A percentile compares a stretch with the other conserved stretches of the same genome.
phyloP scores from a whole-genome alignment of 2,329 filamentous ascomycete genomes.

The Epichloe gansuensis region DNA sequence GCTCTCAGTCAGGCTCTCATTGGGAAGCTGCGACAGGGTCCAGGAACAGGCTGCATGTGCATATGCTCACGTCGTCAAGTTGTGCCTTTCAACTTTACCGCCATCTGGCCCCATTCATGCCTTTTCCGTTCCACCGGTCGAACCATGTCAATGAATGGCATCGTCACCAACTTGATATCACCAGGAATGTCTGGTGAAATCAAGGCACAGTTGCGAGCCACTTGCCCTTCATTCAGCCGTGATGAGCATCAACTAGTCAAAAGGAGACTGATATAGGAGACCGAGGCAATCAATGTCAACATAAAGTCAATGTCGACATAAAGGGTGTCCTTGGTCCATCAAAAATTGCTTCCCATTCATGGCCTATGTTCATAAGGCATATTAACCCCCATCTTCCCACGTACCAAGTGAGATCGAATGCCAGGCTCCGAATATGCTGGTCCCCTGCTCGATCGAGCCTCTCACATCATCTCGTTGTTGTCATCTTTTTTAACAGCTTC shows the following conservation, averaged over 20 bases:
- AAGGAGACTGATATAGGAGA: neutral
- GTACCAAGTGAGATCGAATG: neutral
- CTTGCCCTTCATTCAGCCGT: neutral
- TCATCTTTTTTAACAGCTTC: neutral
- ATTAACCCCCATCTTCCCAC: neutral
- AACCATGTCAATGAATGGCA: neutral
- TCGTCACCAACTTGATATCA: neutral
- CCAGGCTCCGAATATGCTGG: neutral
- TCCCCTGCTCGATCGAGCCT: neutral
- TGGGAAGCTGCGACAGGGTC: constrained; percentile 5
- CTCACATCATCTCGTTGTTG: neutral
- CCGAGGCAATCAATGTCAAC: neutral
- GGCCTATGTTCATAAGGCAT: constrained; percentile 2
- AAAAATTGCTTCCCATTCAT: neutral
- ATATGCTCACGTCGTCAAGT: neutral
- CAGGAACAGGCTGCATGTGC: constrained; percentile 3
- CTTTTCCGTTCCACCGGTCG: neutral
- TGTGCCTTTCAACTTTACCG: neutral
- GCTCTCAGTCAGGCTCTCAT: neutral
- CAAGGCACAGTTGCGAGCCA: too few relatives aligned
- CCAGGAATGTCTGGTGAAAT: too few relatives aligned
- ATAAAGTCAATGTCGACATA: neutral
- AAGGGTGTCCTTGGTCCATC: neutral
- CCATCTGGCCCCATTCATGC: neutral
- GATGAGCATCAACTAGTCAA: neutral